These are phyloP conservation scores for Flaveria trinervia DNA, from an alignment of 129 eudicot genomes.

Conservation along the genomic window DNA sequence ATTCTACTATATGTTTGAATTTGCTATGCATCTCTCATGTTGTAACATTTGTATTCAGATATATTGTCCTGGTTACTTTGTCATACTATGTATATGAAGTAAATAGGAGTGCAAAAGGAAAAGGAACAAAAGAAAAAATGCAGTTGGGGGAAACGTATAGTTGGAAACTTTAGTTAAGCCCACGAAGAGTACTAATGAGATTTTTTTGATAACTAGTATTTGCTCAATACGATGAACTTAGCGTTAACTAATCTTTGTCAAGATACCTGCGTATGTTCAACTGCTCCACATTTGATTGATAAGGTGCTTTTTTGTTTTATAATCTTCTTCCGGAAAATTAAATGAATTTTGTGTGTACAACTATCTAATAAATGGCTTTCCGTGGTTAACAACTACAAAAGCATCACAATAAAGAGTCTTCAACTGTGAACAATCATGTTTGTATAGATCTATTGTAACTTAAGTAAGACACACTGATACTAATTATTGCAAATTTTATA, in stretches of 20 bases:
- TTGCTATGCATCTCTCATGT: not conserved
- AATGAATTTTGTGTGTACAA: not conserved
- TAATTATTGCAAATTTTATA: not conserved
- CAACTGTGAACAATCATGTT: not conserved
- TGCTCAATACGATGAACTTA: not conserved
- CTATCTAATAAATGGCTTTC: conserved; percentile 4
- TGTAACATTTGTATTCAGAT: conserved; percentile 9
- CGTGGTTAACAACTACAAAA: not conserved
- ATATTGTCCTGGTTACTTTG: conserved; percentile 10
- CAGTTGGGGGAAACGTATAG: not conserved
- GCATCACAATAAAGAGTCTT: not conserved
- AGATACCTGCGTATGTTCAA: not conserved
- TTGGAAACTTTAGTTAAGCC: not conserved
- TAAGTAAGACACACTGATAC: not conserved
- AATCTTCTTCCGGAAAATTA: not conserved
- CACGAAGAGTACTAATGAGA: not conserved
- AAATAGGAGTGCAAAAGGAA: not conserved
- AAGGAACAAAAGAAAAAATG: not conserved
- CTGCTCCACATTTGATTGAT: conserved; percentile 12
- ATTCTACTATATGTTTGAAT: conserved; percentile 7
- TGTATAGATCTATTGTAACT: not conserved
- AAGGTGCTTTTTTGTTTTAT: not conserved
- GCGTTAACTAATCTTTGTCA: not conserved
- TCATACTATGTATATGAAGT: not conserved
- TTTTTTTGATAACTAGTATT: not conserved